Base-by-base conservation (phyloP, 805 yeast species). In the Cephaloascus albidus region DNA sequence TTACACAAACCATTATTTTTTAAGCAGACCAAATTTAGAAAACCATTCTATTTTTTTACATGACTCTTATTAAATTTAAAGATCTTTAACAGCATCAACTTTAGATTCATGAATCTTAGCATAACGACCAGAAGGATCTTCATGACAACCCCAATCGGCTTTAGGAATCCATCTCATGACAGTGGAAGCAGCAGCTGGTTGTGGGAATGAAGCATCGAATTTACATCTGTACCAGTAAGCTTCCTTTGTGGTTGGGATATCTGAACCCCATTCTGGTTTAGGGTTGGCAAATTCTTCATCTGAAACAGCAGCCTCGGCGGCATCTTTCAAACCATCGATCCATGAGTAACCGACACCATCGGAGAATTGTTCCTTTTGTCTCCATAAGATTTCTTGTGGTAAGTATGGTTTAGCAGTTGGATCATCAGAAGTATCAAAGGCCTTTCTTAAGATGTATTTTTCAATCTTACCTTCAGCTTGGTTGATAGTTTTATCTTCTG, bases 111-210 rank as follows among this genome's bases (percentile, higher is more conserved):
- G 98, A 52, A 84, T 78, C 70, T 85, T 78, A 51, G 95, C 97
- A 59, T 72, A 90, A 71, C 99, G 85, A 49, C 99, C 99, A 41
- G 96, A 85, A 40, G 99, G 99, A 66, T 93, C 99, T 54, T 82
- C 96, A 57, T 89, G 88, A 70, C 98, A 93, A 50, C 99, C 99
- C 99, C 99, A 93, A 65, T 93, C 98, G 46, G 97, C 97, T 76
- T 93, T 93, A 61, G 99, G 99, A 65, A 93, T 68, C 99, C 99
- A 93, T 76, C 98, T 84, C 97, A 86, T 88, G 44, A 93, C 99
- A 16, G 98, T 93, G 33, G 79, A 69, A 43, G 96, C 97, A 48
- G 95, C 98, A 49, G 96, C 93, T 64, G 79, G 73, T 53, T 81
- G 80, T 45, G 89, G 85, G 84, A 88, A 93, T 53, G 86, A 67